Evolutionary conservation across 2,329 filamentous ascomycete species (phyloP).

Genomic region (Chalaropsis ovoidea): DNA sequence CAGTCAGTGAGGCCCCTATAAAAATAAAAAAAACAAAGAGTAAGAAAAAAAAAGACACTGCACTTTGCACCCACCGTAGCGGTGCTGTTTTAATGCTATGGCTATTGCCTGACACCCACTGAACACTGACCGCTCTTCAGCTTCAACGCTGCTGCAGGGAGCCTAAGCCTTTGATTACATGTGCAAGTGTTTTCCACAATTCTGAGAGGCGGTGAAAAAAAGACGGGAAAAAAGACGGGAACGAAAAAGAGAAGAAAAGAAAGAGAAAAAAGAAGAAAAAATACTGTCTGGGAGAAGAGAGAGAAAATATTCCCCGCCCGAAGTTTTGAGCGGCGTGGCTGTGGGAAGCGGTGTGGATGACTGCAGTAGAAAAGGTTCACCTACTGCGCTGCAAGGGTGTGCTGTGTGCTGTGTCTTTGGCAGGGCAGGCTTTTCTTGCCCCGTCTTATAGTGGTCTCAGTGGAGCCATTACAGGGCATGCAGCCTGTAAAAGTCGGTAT

Average conservation of each 20-base stretch:
- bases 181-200: background rate
- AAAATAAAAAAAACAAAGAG: background rate
- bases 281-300: background rate
- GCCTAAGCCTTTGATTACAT: background rate
- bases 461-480: background rate
- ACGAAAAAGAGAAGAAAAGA: background rate
- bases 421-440: background rate
- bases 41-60: too few relatives aligned
- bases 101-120: background rate
- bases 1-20: constrained; percentile 10
- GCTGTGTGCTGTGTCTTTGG: background rate
- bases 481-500: constrained; percentile 6
- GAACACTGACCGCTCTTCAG: constrained; percentile 5
- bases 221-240: too few relatives aligned
- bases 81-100: background rate
- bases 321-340: background rate
- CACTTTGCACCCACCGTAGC: background rate
- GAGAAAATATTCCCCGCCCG: background rate
- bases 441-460: background rate
- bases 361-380: background rate
- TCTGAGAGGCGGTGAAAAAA: background rate
- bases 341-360: background rate
- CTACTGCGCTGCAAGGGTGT: background rate
- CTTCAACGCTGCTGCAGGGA: constrained; percentile 6
- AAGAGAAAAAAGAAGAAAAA: background rate